phyloP scores from a whole-genome alignment of 2,329 filamentous ascomycete species.

The Hypoxylon sp. region DNA sequence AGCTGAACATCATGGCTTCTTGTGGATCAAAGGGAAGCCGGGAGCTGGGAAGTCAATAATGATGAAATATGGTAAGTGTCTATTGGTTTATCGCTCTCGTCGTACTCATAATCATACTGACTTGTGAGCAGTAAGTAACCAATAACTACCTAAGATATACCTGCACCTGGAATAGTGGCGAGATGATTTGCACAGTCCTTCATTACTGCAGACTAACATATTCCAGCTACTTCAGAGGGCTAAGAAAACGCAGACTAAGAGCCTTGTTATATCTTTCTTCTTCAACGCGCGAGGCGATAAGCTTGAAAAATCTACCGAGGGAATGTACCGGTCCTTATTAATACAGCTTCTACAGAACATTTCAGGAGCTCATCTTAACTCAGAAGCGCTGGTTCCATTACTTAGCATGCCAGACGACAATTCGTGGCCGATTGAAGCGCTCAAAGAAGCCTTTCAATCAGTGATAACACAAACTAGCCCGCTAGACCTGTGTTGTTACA shows the following conservation, averaged over 20 bases:
- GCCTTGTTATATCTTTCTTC: constrained; percentile 58
- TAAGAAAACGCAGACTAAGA: constrained; percentile 34
- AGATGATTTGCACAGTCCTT: not conserved
- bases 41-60: constrained; percentile 58
- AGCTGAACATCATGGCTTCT: constrained; percentile 51
- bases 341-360: constrained; percentile 56
- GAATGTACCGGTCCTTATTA: constrained; percentile 64
- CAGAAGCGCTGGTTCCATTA: constrained; percentile 38
- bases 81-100: not conserved
- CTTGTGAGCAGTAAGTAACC: not conserved
- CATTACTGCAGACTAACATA: not conserved
- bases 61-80: constrained; percentile 52
- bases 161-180: not conserved
- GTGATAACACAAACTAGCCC: constrained; percentile 34
- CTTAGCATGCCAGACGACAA: not conserved
- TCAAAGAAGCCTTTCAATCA: constrained; percentile 43
- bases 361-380: constrained; percentile 47
- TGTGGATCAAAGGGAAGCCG: constrained; percentile 60
- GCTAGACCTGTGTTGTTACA: constrained; percentile 32
- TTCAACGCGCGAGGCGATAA: constrained; percentile 60
- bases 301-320: constrained; percentile 58
- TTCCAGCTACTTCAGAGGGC: constrained; percentile 4
- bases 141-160: not conserved
- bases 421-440: constrained; percentile 30
- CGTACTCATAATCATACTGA: not conserved